A percentile compares a stretch with the other conserved stretches of the same genome.
phyloP scores from a whole-genome alignment of 163 green algal species.

The Scenedesmus sp. region DNA sequence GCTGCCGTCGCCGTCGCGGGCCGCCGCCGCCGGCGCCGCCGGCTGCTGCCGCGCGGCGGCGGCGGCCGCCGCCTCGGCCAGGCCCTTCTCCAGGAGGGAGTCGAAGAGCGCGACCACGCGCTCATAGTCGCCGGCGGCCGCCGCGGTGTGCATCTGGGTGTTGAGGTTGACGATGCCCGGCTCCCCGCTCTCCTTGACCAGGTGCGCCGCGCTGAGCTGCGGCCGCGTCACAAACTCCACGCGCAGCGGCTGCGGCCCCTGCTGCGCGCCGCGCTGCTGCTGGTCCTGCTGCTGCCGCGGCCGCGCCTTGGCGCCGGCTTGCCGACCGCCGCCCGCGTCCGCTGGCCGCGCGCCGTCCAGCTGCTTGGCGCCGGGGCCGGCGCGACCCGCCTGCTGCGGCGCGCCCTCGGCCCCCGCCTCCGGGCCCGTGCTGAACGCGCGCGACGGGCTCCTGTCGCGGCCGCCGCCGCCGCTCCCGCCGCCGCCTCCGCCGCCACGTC shows the following conservation, averaged over 20 bases:
- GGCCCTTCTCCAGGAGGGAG: not conserved
- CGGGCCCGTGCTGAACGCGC: too few species aligned
- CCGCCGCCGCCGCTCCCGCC: too few species aligned
- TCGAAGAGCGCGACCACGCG: slow-evolving; percentile 9
- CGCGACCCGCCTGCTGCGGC: too few species aligned
- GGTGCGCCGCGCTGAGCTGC: not conserved
- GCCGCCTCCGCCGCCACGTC: not conserved
- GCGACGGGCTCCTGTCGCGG: too few species aligned
- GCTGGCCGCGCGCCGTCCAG: too few species aligned
- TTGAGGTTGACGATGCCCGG: slow-evolving; percentile 16
- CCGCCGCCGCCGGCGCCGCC: not conserved
- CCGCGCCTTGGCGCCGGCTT: not conserved
- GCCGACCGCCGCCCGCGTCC: too few species aligned
- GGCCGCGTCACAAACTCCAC: not conserved
- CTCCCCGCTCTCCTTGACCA: not conserved
- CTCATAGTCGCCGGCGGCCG: not conserved
- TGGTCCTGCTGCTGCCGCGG: not conserved
- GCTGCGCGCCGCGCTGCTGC: not conserved
- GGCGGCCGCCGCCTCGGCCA: not conserved
- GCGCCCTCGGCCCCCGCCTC: too few species aligned
- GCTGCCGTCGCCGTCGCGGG: too few species aligned
- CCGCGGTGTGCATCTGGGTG: not conserved
- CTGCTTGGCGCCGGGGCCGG: too few species aligned
- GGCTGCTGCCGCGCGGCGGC: not conserved
- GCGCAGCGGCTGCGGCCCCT: slow-evolving; percentile 11